Evolutionary conservation across 305 asterid species (phyloP).

Genomic region (Fraxinus sp.): DNA sequence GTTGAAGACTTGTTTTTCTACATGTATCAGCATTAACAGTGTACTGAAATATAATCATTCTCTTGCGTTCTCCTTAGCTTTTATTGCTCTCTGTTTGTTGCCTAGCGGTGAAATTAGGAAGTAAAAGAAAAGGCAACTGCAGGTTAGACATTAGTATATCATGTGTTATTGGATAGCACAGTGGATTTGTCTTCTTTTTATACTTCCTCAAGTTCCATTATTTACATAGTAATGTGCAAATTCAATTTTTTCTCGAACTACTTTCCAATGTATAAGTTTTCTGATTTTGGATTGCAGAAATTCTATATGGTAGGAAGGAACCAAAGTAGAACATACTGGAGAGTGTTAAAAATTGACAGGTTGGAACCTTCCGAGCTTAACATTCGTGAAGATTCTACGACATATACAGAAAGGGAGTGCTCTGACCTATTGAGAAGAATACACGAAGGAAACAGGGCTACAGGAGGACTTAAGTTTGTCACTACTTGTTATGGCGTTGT

Average conservation of each 20-base stretch:
- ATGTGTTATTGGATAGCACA: background rate
- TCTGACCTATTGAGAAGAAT: constrained; percentile 81
- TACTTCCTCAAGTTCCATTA: background rate
- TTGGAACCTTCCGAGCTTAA: constrained; percentile 72
- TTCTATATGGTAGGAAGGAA: constrained; percentile 93
- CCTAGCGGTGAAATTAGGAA: background rate
- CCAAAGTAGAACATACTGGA: constrained; percentile 81
- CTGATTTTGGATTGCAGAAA: constrained; percentile 54
- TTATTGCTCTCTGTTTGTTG: background rate
- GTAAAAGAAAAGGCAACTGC: background rate
- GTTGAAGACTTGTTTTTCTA: constrained; percentile 4
- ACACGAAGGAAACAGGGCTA: constrained; percentile 79
- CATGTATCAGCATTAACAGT: constrained; percentile 1
- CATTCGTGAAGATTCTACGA: constrained; percentile 78
- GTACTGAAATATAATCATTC: background rate
- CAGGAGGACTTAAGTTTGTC: constrained; percentile 89
- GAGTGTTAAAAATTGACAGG: constrained; percentile 82
- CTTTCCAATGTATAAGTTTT: background rate
- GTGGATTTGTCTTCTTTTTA: constrained; percentile 1
- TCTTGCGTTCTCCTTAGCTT: background rate
- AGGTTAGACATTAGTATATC: background rate
- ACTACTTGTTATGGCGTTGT: constrained; percentile 93
- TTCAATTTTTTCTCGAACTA: constrained; percentile 5
- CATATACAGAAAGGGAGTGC: constrained; percentile 80
- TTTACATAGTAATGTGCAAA: background rate